A percentile compares a stretch with the other conserved stretches of the same genome.
phyloP scores from a whole-genome alignment of 176 grass and related monocot species.

The Aechmea fasciata region DNA sequence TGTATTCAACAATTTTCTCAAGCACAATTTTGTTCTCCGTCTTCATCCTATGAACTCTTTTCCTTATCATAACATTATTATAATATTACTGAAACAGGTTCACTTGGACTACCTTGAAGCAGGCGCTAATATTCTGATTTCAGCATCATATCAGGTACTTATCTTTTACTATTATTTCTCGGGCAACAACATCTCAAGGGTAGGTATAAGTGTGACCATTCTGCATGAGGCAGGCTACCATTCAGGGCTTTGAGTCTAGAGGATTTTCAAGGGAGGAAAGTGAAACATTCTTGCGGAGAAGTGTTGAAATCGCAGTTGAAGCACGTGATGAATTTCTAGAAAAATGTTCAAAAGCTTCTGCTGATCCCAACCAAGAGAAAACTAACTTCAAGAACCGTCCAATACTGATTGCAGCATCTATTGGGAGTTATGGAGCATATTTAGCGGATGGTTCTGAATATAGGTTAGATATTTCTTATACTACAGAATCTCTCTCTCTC shows the following conservation, averaged over 20 bases:
- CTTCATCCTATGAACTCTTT: neutral
- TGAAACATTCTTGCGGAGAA: slow-evolving; percentile 38
- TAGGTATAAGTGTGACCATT: neutral
- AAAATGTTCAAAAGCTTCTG: slow-evolving; percentile 9
- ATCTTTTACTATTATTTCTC: neutral
- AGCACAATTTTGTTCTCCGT: too few relatives aligned
- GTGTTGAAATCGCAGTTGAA: slow-evolving; percentile 40
- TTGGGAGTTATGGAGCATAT: slow-evolving; percentile 50
- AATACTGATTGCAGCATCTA: slow-evolving; percentile 39
- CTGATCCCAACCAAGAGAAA: neutral
- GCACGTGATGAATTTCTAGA: slow-evolving; percentile 32
- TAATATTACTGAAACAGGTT: slow-evolving; percentile 19
- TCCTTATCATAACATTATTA: neutral
- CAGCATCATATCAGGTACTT: slow-evolving; percentile 26
- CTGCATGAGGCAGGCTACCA: slow-evolving; percentile 26
- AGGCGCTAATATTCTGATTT: slow-evolving; percentile 41
- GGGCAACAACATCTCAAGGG: slow-evolving; percentile 5
- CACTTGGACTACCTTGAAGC: slow-evolving; percentile 48
- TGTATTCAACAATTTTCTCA: too few relatives aligned
- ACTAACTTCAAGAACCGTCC: slow-evolving; percentile 8
- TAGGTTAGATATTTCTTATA: slow-evolving; percentile 13
- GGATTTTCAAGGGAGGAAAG: slow-evolving; percentile 45
- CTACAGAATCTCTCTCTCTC: neutral
- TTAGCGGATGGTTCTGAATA: slow-evolving; percentile 53
- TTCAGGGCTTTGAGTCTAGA: slow-evolving; percentile 40